Percentiles rank a stretch among this genome's conserved stretches.
These are phyloP conservation scores for Balamuthia mandrillaris DNA, from an alignment of 208 protist genomes.

Conservation along the genomic window DNA sequence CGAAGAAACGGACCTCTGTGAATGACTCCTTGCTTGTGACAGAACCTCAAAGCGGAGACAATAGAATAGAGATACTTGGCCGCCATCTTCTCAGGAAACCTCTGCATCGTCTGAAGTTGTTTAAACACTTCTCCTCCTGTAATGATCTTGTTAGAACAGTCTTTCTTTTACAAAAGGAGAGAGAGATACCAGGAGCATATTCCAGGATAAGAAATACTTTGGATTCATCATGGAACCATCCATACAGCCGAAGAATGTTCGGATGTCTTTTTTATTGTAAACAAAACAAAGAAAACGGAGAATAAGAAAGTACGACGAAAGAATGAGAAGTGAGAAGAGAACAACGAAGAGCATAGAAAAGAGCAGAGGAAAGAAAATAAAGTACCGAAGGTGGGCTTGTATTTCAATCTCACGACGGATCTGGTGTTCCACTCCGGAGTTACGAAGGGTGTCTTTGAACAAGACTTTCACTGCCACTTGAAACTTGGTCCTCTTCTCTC, in stretches of 20 bases:
- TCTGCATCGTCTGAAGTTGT: not conserved
- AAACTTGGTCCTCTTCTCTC: not conserved
- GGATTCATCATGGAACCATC: not conserved
- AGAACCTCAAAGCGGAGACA: not conserved
- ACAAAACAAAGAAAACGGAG: not conserved
- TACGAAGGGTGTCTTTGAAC: not conserved
- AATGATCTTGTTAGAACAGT: too few species aligned
- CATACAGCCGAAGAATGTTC: not conserved
- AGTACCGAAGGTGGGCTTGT: not conserved
- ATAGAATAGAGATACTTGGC: not conserved
- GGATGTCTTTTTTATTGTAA: not conserved
- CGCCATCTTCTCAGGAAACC: not conserved
- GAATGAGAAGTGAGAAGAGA: not conserved
- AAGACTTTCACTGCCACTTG: not conserved
- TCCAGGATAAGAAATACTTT: not conserved
- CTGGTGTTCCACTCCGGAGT: not conserved
- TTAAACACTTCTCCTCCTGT: not conserved
- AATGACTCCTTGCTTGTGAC: not conserved
- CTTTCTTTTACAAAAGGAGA: too few species aligned
- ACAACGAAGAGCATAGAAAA: not conserved
- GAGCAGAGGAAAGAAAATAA: too few species aligned
- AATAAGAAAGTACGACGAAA: too few species aligned
- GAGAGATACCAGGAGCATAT: too few species aligned
- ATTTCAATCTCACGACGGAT: not conserved
- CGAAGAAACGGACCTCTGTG: not conserved